These are phyloP conservation scores for Dryas integrifolia DNA, from an alignment of 331 rosid species.

Conservation along the genomic window DNA sequence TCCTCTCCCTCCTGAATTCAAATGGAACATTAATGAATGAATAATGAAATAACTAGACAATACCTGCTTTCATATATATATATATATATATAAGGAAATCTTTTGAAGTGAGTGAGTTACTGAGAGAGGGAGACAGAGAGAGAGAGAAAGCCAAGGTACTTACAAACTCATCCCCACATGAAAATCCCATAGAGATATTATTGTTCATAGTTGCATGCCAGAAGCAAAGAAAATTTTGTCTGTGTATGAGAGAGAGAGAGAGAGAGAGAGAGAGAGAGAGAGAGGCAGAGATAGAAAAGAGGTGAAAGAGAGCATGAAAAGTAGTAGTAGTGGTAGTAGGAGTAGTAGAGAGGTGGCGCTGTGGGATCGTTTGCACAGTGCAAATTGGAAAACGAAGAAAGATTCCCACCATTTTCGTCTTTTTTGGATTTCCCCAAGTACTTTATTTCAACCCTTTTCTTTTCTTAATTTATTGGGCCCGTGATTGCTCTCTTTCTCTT, in stretches of 20 bases:
- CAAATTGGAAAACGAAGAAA: conserved; percentile 36
- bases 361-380: conserved; percentile 45
- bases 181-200: conserved; percentile 46
- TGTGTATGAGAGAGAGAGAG: conserved; percentile 12
- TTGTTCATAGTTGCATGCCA: conserved; percentile 35
- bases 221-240: conserved; percentile 48
- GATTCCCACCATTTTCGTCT: conserved; percentile 53
- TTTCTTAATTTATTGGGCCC: conserved; percentile 29
- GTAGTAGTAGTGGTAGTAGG: conserved; percentile 26
- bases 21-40: neutral
- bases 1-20: conserved; percentile 42
- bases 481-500: conserved; percentile 6
- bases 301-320: conserved; percentile 43
- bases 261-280: conserved; percentile 10
- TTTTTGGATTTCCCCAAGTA: conserved; percentile 22
- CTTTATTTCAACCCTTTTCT: conserved; percentile 3
- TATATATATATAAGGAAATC: neutral
- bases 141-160: conserved; percentile 25
- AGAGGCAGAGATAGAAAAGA: conserved; percentile 29
- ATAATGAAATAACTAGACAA: neutral
- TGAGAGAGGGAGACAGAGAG: neutral
- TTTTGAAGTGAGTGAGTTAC: neutral
- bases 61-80: too few species aligned
- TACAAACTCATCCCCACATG: conserved; percentile 54
- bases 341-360: conserved; percentile 31